Percentiles rank a stretch among this genome's conserved stretches.
phyloP scores from a whole-genome alignment of 1,139 yeast species.

The Yamadazyma pseudoaaseri region DNA sequence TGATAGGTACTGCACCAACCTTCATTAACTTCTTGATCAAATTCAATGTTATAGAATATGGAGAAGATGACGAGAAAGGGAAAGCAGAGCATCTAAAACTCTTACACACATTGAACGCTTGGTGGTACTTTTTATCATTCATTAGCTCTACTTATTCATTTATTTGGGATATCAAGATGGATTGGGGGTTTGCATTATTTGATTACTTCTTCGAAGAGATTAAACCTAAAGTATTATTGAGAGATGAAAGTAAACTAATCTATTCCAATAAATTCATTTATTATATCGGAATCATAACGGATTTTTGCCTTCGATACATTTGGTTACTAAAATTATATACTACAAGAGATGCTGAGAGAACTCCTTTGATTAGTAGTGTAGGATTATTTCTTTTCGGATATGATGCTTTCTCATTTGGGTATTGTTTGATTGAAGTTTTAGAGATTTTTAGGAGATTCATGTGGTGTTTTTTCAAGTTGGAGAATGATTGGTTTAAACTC shows the following conservation, averaged over 20 bases:
- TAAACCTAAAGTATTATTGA: constrained; percentile 15
- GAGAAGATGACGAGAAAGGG: constrained; percentile 12
- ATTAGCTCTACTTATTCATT: constrained; percentile 76
- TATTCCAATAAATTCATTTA: constrained; percentile 30
- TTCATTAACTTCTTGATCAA: constrained; percentile 43
- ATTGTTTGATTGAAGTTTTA: constrained; percentile 61
- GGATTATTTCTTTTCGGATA: constrained; percentile 39
- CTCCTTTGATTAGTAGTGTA: constrained; percentile 18
- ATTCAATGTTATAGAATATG: constrained; percentile 13
- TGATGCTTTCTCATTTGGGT: constrained; percentile 56
- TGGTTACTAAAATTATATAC: constrained; percentile 65
- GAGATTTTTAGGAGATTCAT: constrained; percentile 83
- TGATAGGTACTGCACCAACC: constrained; percentile 65
- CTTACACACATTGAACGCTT: constrained; percentile 16
- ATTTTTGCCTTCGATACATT: constrained; percentile 64
- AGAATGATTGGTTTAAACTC: constrained; percentile 63
- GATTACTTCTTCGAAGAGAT: constrained; percentile 22
- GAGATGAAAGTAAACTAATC: constrained; percentile 21
- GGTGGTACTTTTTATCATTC: constrained; percentile 55
- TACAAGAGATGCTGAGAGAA: constrained; percentile 23
- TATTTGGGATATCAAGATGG: constrained; percentile 85
- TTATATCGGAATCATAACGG: constrained; percentile 54
- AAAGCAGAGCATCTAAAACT: constrained; percentile 12
- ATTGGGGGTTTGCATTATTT: constrained; percentile 77
- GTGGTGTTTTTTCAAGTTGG: constrained; percentile 86